A percentile compares a stretch with the other conserved stretches of the same genome.
These are phyloP conservation scores for Ceratobasidium sp. DNA, from an alignment of 1,284 basidiomycete species.

Conservation along the genomic window DNA sequence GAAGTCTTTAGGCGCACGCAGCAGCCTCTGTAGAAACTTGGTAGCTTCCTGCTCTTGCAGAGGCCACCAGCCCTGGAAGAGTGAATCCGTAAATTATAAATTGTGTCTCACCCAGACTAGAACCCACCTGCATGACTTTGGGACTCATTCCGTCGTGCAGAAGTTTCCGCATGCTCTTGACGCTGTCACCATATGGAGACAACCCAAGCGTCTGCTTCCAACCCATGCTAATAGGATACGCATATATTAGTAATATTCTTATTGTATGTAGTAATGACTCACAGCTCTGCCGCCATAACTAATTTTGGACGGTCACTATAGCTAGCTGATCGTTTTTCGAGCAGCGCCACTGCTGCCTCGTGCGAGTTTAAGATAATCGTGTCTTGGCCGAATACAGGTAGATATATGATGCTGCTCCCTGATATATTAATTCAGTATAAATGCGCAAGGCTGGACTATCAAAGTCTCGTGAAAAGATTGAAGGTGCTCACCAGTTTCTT, in stretches of 20 bases:
- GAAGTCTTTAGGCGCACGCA: not conserved
- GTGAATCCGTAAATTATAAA: not conserved
- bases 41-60: not conserved
- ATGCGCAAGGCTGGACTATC: conserved; percentile 41
- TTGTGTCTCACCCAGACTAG: not conserved
- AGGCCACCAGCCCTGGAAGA: not conserved
- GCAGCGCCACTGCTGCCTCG: conserved; percentile 39
- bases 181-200: conserved; percentile 8
- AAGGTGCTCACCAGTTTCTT: not conserved
- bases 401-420: conserved; percentile 36
- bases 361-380: conserved; percentile 42
- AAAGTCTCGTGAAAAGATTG: conserved; percentile 47
- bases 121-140: conserved; percentile 6
- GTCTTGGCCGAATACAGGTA: conserved; percentile 11
- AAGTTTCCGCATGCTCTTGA: not conserved
- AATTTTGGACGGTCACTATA: conserved; percentile 14
- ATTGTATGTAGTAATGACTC: not conserved
- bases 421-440: not conserved
- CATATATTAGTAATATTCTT: not conserved
- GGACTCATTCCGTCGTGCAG: not conserved
- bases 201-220: conserved; percentile 7
- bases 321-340: conserved; percentile 26
- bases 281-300: conserved; percentile 11
- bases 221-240: not conserved
- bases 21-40: not conserved